These are phyloP conservation scores for Marchantia polymorpha DNA, from an alignment of 225 moss, liverwort and hornwort genomes.

Conservation along the genomic window DNA sequence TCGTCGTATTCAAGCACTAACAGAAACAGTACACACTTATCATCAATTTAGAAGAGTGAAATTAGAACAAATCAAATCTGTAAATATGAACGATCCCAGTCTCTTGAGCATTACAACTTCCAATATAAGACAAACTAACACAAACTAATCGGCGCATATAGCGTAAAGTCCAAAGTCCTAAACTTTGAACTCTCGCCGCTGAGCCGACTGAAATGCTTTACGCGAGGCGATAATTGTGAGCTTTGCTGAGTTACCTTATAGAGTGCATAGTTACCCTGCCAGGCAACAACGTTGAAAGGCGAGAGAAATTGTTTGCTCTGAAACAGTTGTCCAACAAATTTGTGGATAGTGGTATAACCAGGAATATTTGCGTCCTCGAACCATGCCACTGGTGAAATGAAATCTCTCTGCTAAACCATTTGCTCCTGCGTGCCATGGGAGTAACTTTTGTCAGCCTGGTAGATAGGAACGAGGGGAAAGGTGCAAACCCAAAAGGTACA, in stretches of 20 bases:
- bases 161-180: too few species aligned
- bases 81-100: too few species aligned
- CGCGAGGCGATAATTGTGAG: background rate
- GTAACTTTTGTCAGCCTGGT: background rate
- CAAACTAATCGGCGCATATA: too few species aligned
- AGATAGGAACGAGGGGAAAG: background rate
- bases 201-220: too few species aligned
- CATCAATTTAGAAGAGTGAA: too few species aligned
- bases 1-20: too few species aligned
- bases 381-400: conserved; percentile 83
- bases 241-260: conserved; percentile 54
- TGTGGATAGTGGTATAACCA: conserved; percentile 77
- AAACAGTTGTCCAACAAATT: conserved; percentile 88
- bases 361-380: conserved; percentile 57
- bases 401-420: conserved; percentile 95
- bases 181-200: too few species aligned
- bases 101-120: too few species aligned
- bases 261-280: conserved; percentile 95
- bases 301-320: conserved; percentile 92
- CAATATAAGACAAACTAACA: too few species aligned
- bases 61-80: too few species aligned
- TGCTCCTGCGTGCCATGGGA: conserved; percentile 48
- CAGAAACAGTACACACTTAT: too few species aligned
- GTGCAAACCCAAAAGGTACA: background rate
- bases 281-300: conserved; percentile 95